These are phyloP conservation scores for Magnusiomyces clavatus DNA, from an alignment of 1,139 yeast species.

Conservation along the genomic window DNA sequence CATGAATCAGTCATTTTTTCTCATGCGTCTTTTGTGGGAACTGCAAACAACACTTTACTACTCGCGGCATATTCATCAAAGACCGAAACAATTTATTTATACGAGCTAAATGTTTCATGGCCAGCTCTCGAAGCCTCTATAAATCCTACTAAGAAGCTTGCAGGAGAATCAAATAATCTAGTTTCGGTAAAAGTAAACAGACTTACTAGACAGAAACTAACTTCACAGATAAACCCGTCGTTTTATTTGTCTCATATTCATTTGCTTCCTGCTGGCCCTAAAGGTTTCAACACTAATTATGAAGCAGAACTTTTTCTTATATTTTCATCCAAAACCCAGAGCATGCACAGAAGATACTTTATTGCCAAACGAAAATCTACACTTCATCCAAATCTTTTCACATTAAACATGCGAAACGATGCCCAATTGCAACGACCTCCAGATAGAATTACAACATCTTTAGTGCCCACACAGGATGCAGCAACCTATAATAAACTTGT, in stretches of 20 bases:
- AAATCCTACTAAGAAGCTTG: not conserved
- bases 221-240: conserved; percentile 11
- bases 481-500: conserved; percentile 10
- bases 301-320: conserved; percentile 32
- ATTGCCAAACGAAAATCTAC: conserved; percentile 1
- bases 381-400: not conserved
- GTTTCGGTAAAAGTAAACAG: conserved; percentile 11
- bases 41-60: conserved; percentile 39
- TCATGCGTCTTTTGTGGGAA: conserved; percentile 54
- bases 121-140: conserved; percentile 29
- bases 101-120: conserved; percentile 51
- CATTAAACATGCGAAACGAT: not conserved
- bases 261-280: conserved; percentile 23
- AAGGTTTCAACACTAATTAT: conserved; percentile 27
- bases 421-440: not conserved
- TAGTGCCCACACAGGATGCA: conserved; percentile 6
- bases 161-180: conserved; percentile 5
- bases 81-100: conserved; percentile 41
- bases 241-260: conserved; percentile 25
- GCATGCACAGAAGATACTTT: not conserved
- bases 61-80: conserved; percentile 42
- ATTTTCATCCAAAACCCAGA: conserved; percentile 1
- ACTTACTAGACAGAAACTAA: conserved; percentile 10
- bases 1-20: conserved; percentile 24
- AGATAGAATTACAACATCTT: not conserved